These are phyloP conservation scores for Waitea zeae DNA, from an alignment of 1,284 basidiomycete species.

Conservation along the genomic window DNA sequence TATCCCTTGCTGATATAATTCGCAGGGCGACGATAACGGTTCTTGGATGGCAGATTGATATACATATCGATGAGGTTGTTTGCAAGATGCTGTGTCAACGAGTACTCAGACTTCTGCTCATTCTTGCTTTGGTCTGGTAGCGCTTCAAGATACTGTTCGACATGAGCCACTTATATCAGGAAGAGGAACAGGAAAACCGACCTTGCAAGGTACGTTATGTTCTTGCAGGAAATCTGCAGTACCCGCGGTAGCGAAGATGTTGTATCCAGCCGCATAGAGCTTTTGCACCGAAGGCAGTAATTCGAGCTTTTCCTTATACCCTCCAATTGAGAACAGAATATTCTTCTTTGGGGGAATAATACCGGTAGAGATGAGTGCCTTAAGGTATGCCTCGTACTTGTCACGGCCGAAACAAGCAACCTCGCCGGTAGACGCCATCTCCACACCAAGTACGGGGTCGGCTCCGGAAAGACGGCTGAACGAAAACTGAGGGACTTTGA, in stretches of 20 bases:
- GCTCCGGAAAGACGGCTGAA: conserved; percentile 93
- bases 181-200: conserved; percentile 13
- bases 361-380: conserved; percentile 91
- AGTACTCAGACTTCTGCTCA: conserved; percentile 89
- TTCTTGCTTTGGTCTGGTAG: conserved; percentile 56
- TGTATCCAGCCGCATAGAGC: conserved; percentile 86
- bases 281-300: conserved; percentile 94
- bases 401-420: conserved; percentile 96
- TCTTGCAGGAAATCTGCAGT: conserved; percentile 92
- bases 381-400: conserved; percentile 97
- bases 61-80: conserved; percentile 98
- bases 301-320: conserved; percentile 96
- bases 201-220: conserved; percentile 75
- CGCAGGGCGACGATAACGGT: conserved; percentile 92
- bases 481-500: conserved; percentile 98
- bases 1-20: conserved; percentile 97
- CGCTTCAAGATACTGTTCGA: conserved; percentile 64
- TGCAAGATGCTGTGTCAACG: conserved; percentile 83
- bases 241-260: conserved; percentile 93
- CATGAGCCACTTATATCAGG: conserved; percentile 4
- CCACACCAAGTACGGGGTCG: conserved; percentile 96
- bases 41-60: conserved; percentile 98
- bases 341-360: conserved; percentile 93
- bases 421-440: conserved; percentile 99
- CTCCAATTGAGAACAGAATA: conserved; percentile 86